Conservation (phyloP, 495 filamentous ascomycete genomes). For the Penicillium canescens region DNA sequence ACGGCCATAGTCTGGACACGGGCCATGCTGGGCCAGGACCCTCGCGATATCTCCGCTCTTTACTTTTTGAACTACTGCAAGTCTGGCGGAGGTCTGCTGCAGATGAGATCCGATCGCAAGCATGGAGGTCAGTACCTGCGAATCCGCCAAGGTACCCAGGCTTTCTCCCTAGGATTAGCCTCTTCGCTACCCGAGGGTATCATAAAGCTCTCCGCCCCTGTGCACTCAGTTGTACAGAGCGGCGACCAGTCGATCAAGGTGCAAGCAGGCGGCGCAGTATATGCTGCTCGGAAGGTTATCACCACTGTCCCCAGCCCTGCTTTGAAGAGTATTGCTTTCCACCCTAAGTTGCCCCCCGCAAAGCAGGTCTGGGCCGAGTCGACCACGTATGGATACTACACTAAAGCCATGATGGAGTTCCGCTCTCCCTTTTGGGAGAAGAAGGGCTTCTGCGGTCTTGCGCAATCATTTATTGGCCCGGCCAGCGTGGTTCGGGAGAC, state of each 20-base stretch:
- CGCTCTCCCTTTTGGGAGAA: slow-evolving; percentile 40
- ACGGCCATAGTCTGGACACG: not conserved
- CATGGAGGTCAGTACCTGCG: slow-evolving; percentile 47
- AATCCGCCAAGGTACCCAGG: slow-evolving; percentile 35
- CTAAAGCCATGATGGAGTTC: slow-evolving; percentile 39
- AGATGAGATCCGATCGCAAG: slow-evolving; percentile 38
- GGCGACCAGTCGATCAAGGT: not conserved
- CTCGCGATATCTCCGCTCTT: slow-evolving; percentile 41
- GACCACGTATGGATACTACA: slow-evolving; percentile 35
- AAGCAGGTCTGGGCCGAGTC: not conserved
- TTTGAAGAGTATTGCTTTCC: not conserved
- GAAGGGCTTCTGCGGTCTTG: slow-evolving; percentile 33
- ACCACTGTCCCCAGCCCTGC: not conserved
- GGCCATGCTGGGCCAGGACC: slow-evolving; percentile 10
- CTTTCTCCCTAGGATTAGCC: slow-evolving; percentile 27
- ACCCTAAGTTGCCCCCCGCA: not conserved
- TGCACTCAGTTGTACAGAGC: not conserved
- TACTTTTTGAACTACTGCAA: slow-evolving; percentile 54
- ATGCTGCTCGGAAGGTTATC: not conserved
- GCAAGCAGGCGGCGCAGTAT: not conserved
- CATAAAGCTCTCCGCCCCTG: not conserved
- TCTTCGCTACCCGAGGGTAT: slow-evolving; percentile 13
- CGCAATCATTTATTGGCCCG: slow-evolving; percentile 33
- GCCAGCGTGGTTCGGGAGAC: slow-evolving; percentile 42
- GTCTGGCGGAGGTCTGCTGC: slow-evolving; percentile 39